Percentiles rank a stretch among this genome's conserved stretches.
These are phyloP conservation scores for Cordyceps farinosa DNA, from an alignment of 2,329 filamentous ascomycete genomes.

Conservation along the genomic window DNA sequence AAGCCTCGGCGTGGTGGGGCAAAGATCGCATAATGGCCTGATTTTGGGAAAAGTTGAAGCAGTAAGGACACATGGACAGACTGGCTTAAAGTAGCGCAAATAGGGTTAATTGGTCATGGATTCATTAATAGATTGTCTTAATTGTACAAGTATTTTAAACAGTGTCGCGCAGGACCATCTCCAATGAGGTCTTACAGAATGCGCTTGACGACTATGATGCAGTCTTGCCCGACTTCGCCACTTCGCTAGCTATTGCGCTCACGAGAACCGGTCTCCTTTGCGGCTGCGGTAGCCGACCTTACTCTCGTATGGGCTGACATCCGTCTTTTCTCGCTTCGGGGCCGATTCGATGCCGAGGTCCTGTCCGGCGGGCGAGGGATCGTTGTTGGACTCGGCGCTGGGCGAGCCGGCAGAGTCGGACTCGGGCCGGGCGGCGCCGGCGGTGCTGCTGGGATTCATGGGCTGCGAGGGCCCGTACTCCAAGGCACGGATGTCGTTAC, in stretches of 20 bases:
- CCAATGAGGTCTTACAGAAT: not conserved
- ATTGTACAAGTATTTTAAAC: slow-evolving; percentile 1
- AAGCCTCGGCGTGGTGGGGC: slow-evolving; percentile 18
- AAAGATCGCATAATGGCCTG: not conserved
- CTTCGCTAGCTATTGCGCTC: slow-evolving; percentile 11
- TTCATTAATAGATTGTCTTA: slow-evolving; percentile 1
- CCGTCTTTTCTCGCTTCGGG: slow-evolving; percentile 61
- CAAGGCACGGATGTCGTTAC: slow-evolving; percentile 53
- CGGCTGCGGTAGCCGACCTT: slow-evolving; percentile 68
- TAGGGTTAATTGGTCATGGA: not conserved
- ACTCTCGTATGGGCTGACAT: slow-evolving; percentile 77
- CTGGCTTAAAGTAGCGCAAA: not conserved
- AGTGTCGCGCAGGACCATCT: not conserved
- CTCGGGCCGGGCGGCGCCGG: slow-evolving; percentile 30
- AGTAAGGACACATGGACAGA: not conserved
- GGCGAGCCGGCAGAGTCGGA: slow-evolving; percentile 55
- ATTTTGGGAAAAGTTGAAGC: slow-evolving; percentile 7
- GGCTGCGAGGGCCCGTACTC: slow-evolving; percentile 44
- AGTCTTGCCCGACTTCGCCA: not conserved
- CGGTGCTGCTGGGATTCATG: slow-evolving; percentile 30
- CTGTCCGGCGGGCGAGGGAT: slow-evolving; percentile 84
- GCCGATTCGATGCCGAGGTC: slow-evolving; percentile 68
- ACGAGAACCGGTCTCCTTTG: slow-evolving; percentile 84
- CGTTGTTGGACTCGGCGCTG: slow-evolving; percentile 67
- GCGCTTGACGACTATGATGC: not conserved